These are phyloP conservation scores for Colletotrichum destructivum DNA, from an alignment of 2,329 filamentous ascomycete genomes.

Conservation along the genomic window DNA sequence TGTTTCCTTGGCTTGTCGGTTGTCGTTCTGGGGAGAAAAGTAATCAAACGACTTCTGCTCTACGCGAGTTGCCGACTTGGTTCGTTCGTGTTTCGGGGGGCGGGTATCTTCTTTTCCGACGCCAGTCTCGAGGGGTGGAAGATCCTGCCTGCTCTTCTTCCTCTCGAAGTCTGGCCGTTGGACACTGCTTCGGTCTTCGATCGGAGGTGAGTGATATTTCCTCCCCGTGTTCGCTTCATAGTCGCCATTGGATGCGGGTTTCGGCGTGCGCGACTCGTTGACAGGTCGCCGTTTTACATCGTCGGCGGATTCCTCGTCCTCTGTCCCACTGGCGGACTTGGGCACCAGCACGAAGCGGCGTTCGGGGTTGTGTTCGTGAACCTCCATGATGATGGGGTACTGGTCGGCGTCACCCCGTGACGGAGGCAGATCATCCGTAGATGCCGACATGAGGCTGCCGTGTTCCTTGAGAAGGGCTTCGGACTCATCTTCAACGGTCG, in stretches of 20 bases:
- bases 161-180: slow-evolving; percentile 46
- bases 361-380: slow-evolving; percentile 73
- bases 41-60: slow-evolving; percentile 52
- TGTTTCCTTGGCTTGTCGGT: slow-evolving; percentile 51
- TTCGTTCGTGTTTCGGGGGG: slow-evolving; percentile 52
- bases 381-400: slow-evolving; percentile 75
- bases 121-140: slow-evolving; percentile 63
- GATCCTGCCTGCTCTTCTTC: slow-evolving; percentile 56
- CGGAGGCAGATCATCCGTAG: slow-evolving; percentile 68
- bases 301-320: slow-evolving; percentile 44
- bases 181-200: slow-evolving; percentile 46
- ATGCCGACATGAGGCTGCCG: slow-evolving; percentile 50
- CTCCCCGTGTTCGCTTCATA: slow-evolving; percentile 62
- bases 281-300: slow-evolving; percentile 45
- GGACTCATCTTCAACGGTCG: slow-evolving; percentile 79
- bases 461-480: slow-evolving; percentile 75
- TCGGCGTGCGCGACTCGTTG: slow-evolving; percentile 37
- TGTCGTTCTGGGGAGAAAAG: slow-evolving; percentile 47
- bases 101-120: slow-evolving; percentile 45
- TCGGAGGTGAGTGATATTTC: slow-evolving; percentile 54
- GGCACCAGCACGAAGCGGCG: slow-evolving; percentile 75
- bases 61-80: slow-evolving; percentile 52
- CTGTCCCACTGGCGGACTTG: slow-evolving; percentile 45
- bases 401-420: slow-evolving; percentile 79
- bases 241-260: slow-evolving; percentile 40